These are phyloP conservation scores for Fomes fomentarius DNA, from an alignment of 1,284 basidiomycete species.

Conservation along the genomic window DNA sequence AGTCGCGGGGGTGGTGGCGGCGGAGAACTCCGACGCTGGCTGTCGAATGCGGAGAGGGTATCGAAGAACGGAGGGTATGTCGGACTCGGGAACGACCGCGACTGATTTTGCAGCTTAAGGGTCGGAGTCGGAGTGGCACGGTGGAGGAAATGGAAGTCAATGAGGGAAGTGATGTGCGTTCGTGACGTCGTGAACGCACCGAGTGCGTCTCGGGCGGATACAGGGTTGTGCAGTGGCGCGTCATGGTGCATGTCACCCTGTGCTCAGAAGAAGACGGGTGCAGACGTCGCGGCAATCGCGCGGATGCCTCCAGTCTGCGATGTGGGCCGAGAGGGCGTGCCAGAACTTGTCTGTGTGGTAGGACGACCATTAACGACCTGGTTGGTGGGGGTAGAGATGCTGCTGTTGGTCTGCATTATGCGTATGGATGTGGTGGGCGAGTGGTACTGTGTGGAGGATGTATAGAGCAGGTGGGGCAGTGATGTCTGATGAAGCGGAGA, in stretches of 20 bases:
- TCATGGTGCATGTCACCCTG: not conserved
- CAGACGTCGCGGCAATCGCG: constrained; percentile 29
- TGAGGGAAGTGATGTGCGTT: too few relatives aligned
- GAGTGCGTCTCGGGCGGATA: not conserved
- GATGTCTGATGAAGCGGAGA: constrained; percentile 4
- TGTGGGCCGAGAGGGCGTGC: constrained; percentile 19
- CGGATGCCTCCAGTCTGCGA: constrained; percentile 32
- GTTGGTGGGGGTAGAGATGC: constrained; percentile 3
- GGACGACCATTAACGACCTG: constrained; percentile 17
- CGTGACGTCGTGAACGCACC: not conserved
- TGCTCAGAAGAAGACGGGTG: constrained; percentile 34
- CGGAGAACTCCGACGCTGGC: too few relatives aligned
- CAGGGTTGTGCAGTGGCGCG: not conserved
- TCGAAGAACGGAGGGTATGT: not conserved
- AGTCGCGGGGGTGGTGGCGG: not conserved
- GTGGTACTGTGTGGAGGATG: not conserved
- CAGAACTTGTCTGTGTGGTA: constrained; percentile 11
- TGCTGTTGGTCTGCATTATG: constrained; percentile 20
- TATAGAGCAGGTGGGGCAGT: not conserved
- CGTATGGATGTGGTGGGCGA: not conserved
- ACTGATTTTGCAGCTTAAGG: too few relatives aligned
- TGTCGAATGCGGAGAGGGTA: not conserved
- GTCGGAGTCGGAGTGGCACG: too few relatives aligned
- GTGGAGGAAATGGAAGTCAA: too few relatives aligned
- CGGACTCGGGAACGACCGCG: not conserved